These are phyloP conservation scores for Ambrosiella cleistominuta DNA, from an alignment of 2,329 filamentous ascomycete species.

Conservation along the genomic window DNA sequence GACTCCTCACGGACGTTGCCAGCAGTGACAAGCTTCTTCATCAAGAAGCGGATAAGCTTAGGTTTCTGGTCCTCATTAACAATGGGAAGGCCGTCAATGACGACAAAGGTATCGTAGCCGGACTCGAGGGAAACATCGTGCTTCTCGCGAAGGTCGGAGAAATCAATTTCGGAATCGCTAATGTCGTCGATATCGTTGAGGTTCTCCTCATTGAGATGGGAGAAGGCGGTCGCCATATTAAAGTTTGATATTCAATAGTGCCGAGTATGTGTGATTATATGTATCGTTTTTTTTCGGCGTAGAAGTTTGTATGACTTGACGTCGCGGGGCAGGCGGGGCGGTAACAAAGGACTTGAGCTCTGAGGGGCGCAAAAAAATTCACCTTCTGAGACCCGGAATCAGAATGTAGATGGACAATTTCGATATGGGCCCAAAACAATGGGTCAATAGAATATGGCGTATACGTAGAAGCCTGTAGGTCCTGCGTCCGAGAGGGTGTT, in stretches of 20 bases:
- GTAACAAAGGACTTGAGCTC: constrained; percentile 3
- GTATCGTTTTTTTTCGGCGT: constrained; percentile 6
- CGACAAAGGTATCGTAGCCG: constrained; percentile 89
- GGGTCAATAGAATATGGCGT: not conserved
- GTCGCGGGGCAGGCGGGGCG: constrained; percentile 11
- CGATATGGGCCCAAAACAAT: not conserved
- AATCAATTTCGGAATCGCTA: constrained; percentile 86
- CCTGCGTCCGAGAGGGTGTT: not conserved
- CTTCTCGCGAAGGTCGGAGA: constrained; percentile 83
- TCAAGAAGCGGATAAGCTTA: constrained; percentile 89
- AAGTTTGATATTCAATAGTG: constrained; percentile 15
- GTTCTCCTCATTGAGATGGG: constrained; percentile 80
- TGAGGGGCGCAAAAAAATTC: constrained; percentile 3
- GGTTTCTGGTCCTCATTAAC: constrained; percentile 82
- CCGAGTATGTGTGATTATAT: constrained; percentile 5
- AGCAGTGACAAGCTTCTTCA: constrained; percentile 78
- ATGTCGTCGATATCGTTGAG: constrained; percentile 60
- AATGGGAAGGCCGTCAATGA: constrained; percentile 80
- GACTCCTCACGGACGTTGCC: constrained; percentile 74
- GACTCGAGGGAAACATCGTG: constrained; percentile 93
- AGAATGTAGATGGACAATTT: not conserved
- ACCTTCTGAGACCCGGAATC: not conserved
- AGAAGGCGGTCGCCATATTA: constrained; percentile 87
- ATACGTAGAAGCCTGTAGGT: not conserved
- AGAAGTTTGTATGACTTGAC: not conserved